Evolutionary conservation across 140 eudicot species (phyloP).

Genomic region (Senecio squalidus): DNA sequence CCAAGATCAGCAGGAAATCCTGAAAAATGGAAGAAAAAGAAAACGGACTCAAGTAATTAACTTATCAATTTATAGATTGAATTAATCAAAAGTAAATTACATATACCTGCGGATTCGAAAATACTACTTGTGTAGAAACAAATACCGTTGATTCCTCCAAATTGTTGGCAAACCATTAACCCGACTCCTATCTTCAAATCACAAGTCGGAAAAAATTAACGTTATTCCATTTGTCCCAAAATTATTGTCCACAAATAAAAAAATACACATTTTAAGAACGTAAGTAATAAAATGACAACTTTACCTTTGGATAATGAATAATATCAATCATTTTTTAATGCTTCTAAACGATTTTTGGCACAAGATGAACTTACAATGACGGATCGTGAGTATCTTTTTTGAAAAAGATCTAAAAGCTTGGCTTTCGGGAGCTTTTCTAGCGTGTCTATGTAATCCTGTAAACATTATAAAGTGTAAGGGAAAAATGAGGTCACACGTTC

Average conservation of each 20-base stretch:
- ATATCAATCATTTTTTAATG: no score
- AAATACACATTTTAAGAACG: no score
- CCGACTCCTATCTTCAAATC: slow-evolving; percentile 54
- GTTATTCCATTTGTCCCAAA: not conserved
- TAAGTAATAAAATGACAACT: no score
- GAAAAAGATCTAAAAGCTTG: slow-evolving; percentile 58
- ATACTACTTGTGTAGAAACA: slow-evolving; percentile 82
- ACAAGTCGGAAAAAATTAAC: not conserved
- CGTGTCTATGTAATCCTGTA: slow-evolving; percentile 60
- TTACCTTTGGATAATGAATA: no score
- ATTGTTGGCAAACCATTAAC: slow-evolving; percentile 85
- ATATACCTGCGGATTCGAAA: slow-evolving; percentile 70
- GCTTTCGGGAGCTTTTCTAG: slow-evolving; percentile 64
- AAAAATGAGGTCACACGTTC: no score
- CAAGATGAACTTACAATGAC: slow-evolving; percentile 46
- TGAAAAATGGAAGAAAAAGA: slow-evolving; percentile 15
- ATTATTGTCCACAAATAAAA: no score
- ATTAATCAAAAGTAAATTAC: not conserved
- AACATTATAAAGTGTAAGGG: slow-evolving; percentile 3
- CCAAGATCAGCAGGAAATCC: slow-evolving; percentile 76
- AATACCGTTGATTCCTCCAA: slow-evolving; percentile 92
- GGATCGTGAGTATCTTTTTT: slow-evolving; percentile 56
- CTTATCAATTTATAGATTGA: not conserved
- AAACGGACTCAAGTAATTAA: not conserved
- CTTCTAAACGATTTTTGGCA: not conserved